Evolutionary conservation across 768 basidiomycete genomes (phyloP).

Genomic region (Lactarius deliciosus): DNA sequence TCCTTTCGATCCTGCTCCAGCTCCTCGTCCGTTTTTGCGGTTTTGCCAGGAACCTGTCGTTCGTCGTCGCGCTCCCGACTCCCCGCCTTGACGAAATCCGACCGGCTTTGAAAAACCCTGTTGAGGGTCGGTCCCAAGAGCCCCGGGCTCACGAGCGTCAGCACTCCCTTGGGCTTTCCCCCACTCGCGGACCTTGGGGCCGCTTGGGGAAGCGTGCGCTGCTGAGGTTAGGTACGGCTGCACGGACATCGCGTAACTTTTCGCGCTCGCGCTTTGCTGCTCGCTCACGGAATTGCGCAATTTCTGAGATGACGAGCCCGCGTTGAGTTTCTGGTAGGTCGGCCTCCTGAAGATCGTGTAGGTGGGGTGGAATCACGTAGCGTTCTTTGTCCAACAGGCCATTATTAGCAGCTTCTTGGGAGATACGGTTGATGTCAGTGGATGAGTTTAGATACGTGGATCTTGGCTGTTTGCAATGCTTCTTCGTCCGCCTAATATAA

Average conservation of each 20-base stretch:
- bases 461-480: slow-evolving; percentile 58
- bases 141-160: slow-evolving; percentile 23
- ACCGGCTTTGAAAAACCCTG: slow-evolving; percentile 81
- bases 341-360: slow-evolving; percentile 94
- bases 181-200: slow-evolving; percentile 78
- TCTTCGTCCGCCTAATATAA: slow-evolving; percentile 66
- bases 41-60: slow-evolving; percentile 37
- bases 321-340: slow-evolving; percentile 94
- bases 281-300: slow-evolving; percentile 92
- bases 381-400: slow-evolving; percentile 81
- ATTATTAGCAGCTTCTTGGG: slow-evolving; percentile 71
- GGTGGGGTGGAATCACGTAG: slow-evolving; percentile 92
- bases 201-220: slow-evolving; percentile 45
- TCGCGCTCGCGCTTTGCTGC: slow-evolving; percentile 90
- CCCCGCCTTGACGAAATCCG: slow-evolving; percentile 77
- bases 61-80: slow-evolving; percentile 43
- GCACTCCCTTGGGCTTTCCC: slow-evolving; percentile 55
- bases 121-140: slow-evolving; percentile 36
- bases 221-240: slow-evolving; percentile 49
- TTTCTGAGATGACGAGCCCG: slow-evolving; percentile 92
- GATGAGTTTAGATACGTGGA: slow-evolving; percentile 62
- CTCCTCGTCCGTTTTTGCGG: slow-evolving; percentile 80
- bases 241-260: slow-evolving; percentile 76
- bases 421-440: slow-evolving; percentile 68
- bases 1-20: slow-evolving; percentile 81